Conservation (phyloP, 306 rosid genomes). For the Sindora glabra region DNA sequence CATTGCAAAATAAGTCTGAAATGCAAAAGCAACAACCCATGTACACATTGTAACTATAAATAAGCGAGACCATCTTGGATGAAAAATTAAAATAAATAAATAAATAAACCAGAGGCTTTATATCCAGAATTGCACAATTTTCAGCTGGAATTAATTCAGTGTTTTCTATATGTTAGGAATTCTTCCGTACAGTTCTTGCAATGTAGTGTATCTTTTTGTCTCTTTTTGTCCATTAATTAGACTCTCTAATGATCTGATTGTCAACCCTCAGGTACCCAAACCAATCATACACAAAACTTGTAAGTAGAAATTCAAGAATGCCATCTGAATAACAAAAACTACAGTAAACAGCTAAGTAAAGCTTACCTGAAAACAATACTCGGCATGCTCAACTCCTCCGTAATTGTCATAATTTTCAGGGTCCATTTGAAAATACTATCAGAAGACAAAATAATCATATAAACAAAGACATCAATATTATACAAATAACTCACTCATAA, state of each 20-base stretch:
- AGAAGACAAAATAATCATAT: background rate
- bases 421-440: constrained; percentile 88
- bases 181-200: background rate
- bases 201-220: background rate
- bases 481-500: background rate
- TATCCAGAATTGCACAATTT: background rate
- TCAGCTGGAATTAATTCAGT: background rate
- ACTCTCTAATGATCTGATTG: background rate
- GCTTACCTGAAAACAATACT: constrained; percentile 94
- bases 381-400: constrained; percentile 90
- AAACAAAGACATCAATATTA: constrained; percentile 11
- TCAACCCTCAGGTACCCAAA: background rate
- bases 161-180: background rate
- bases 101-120: background rate
- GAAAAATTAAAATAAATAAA: too few species aligned
- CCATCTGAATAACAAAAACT: background rate
- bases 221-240: background rate
- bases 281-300: background rate
- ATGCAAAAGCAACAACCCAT: background rate
- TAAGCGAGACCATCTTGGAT: background rate
- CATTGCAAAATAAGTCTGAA: background rate
- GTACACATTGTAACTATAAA: background rate
- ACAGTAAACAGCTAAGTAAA: background rate
- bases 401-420: constrained; percentile 76
- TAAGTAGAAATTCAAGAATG: background rate